Evolutionary conservation across 1,139 yeast genomes (phyloP).

Genomic region (Magnusiomyces sp.): DNA sequence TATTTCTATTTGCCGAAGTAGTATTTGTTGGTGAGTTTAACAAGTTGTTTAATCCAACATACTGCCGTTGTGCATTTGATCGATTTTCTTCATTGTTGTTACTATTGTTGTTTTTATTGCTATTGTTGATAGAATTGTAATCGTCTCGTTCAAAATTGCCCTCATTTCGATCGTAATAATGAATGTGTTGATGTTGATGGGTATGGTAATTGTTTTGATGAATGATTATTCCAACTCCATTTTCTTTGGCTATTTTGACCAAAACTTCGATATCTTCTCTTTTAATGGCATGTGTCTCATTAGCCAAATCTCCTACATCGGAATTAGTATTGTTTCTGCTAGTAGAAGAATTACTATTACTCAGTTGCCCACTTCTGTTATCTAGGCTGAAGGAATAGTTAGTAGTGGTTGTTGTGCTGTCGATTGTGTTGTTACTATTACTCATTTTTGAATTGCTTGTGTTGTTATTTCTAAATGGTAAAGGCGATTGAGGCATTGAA

Average conservation of each 20-base stretch:
- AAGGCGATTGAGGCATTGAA: neutral
- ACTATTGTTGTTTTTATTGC: constrained; percentile 8
- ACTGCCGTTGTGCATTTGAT: too few species aligned
- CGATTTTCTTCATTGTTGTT: constrained; percentile 2
- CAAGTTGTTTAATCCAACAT: too few species aligned
- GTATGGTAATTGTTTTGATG: constrained; percentile 77
- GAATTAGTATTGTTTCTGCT: too few species aligned
- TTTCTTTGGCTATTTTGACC: constrained; percentile 50
- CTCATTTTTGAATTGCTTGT: constrained; percentile 7
- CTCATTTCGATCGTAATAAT: constrained; percentile 5
- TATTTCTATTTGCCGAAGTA: too few species aligned
- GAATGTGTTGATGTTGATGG: constrained; percentile 18
- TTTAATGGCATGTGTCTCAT: constrained; percentile 7
- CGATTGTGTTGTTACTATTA: neutral
- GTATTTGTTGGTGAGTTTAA: too few species aligned
- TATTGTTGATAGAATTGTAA: constrained; percentile 5
- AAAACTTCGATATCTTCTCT: constrained; percentile 24
- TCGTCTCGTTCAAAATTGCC: too few species aligned
- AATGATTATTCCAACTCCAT: constrained; percentile 56
- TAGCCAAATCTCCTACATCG: neutral
- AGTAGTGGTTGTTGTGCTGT: constrained; percentile 8
- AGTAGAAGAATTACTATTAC: neutral
- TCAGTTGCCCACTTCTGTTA: neutral
- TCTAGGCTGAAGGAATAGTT: constrained; percentile 11
- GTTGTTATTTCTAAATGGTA: neutral